Base-by-base conservation (phyloP, 164 flowering plant species). In the Echeveria elegans region DNA sequence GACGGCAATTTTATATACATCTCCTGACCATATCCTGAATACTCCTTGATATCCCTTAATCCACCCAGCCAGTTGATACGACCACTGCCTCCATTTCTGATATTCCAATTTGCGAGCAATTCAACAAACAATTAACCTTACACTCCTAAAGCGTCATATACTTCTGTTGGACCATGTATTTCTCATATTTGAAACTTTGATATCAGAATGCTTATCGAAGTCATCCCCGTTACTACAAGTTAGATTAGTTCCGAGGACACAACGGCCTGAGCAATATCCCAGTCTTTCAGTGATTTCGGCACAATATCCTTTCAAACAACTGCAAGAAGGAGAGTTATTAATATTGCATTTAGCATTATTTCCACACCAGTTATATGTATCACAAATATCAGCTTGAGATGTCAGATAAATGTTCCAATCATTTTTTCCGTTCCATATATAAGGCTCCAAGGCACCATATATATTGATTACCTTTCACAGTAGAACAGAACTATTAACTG, bases 61-160 rank as follows among this genome's bases (percentile, higher is more conserved):
- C 66, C 76, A 11, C 41, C 71, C 43, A 66, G 48, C 76, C 76
- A 73, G 16, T 69, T 52, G 52, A 73, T 34, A 37, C 76, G 69
- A 7, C 76, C 76, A 30, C 68, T 73, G 23, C 73, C 73, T 43
- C 66, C 66, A 37, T 30, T 34, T 12, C 60, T 66, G 15, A 71
- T 61, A 62, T 66, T 60, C 32, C 38, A 38, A 48, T 18, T 53
- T 18, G 80, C 65, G 78, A 67, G 66, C 82, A 77, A 26, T 80
- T 73, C 34, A 56, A 63, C 68, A 61, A 37, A 40, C 82, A 80
- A n/a, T 26, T 26, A 26, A 8, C 8, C 24, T 40, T n/a, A 53
- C 82, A 80, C 34, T 80, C 78, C n/a, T 67, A 19, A 10, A 69
- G 70, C 6, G 36, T 68, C 78, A n/a, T n/a, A 72, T 72, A 59